phyloP scores from a whole-genome alignment of 78 protist genomes.

The slime mould (Dictyostelium discoideum) region dicty_2.7 NC_007090.3:5403001-5403500 shows the following conservation, averaged over 20 bases:
- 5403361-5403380: too few species aligned
- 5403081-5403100: not conserved
- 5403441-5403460: too few species aligned
- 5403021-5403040: constrained; percentile 44
- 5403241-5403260: not conserved
- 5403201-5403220: not conserved
- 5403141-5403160: not conserved
- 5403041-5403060: not conserved
- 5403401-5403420: not conserved
- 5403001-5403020: constrained; percentile 62
- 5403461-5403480: not conserved
- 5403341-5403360: not conserved
- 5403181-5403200: not conserved
- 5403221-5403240: not conserved
- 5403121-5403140: not conserved
- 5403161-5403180: not conserved
- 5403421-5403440: too few species aligned
- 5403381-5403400: not conserved
- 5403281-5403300: not conserved
- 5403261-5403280: not conserved
- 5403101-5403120: not conserved
- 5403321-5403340: not conserved
- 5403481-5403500: not conserved
- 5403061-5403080: not conserved
- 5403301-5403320: not conserved